Conservation (phyloP, 768 basidiomycete species). For the Hydnomerulius pinastri region DNA sequence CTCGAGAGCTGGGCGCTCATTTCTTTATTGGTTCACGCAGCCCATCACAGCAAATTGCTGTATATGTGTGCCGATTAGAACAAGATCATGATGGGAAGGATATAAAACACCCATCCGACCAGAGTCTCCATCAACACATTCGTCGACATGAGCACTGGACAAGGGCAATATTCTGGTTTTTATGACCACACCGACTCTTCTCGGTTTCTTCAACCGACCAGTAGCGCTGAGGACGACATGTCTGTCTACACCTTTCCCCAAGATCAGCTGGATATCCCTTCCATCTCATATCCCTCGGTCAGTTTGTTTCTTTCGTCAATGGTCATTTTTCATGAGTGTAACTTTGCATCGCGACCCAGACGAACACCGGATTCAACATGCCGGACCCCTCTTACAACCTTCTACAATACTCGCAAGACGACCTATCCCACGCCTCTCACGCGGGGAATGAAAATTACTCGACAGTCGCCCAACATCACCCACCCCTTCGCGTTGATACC, state of each 20-base stretch:
- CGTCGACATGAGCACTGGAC: conserved; percentile 16
- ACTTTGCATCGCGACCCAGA: conserved; percentile 12
- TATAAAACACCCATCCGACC: conserved; percentile 12
- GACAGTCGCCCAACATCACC: conserved; percentile 6
- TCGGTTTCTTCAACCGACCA: neutral
- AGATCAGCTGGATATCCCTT: neutral
- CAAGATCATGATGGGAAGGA: neutral
- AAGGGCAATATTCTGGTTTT: conserved; percentile 6
- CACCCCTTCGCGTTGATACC: conserved; percentile 23
- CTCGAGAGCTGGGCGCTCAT: neutral
- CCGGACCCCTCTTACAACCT: neutral
- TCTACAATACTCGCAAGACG: neutral
- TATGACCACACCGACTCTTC: neutral
- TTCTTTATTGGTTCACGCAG: neutral
- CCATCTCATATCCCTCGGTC: conserved; percentile 5
- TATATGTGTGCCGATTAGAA: conserved; percentile 1
- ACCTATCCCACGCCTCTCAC: neutral
- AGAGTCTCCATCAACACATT: neutral
- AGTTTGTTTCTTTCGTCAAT: conserved; percentile 9
- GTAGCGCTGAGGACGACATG: neutral
- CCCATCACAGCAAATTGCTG: conserved; percentile 29
- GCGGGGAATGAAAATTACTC: neutral
- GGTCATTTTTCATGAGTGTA: neutral
- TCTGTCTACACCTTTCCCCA: too few relatives aligned
- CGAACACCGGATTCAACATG: neutral